phyloP scores from a whole-genome alignment of 768 basidiomycete genomes.

The Dentipellis sp. region DNA sequence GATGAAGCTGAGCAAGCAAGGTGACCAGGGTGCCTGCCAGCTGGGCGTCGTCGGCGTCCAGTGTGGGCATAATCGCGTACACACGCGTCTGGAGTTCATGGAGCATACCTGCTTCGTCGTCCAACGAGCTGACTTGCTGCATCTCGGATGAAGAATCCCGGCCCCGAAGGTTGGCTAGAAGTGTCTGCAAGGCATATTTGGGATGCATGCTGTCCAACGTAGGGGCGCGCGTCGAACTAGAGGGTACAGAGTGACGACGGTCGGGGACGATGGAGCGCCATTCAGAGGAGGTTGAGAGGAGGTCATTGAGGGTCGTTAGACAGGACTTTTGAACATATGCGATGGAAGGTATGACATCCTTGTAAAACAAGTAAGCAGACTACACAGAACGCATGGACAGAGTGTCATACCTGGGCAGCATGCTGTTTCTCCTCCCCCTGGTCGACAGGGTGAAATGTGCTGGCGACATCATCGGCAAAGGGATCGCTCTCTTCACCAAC shows the following conservation, averaged over 20 bases:
- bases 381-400: not conserved
- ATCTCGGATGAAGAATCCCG: conserved; percentile 34
- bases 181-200: conserved; percentile 45
- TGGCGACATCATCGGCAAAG: not conserved
- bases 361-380: not conserved
- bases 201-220: conserved; percentile 21
- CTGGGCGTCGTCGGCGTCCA: conserved; percentile 42
- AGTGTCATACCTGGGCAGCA: not conserved
- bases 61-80: conserved; percentile 32
- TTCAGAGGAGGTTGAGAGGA: conserved; percentile 42
- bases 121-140: conserved; percentile 32
- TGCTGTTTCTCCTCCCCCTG: not conserved
- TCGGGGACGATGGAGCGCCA: conserved; percentile 52
- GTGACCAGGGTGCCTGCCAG: conserved; percentile 64
- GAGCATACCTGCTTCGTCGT: conserved; percentile 43
- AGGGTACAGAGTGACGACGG: conserved; percentile 52
- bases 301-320: conserved; percentile 61
- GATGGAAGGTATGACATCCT: conserved; percentile 65
- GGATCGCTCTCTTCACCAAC: not conserved
- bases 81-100: conserved; percentile 51
- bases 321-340: conserved; percentile 65
- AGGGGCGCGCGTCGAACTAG: conserved; percentile 20
- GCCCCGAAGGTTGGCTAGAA: conserved; percentile 53
- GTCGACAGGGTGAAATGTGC: not conserved
- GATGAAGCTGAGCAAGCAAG: conserved; percentile 58